These are phyloP conservation scores for Pestalotiopsis fici DNA, from an alignment of 2,329 filamentous ascomycete species.

Conservation along the genomic window DNA sequence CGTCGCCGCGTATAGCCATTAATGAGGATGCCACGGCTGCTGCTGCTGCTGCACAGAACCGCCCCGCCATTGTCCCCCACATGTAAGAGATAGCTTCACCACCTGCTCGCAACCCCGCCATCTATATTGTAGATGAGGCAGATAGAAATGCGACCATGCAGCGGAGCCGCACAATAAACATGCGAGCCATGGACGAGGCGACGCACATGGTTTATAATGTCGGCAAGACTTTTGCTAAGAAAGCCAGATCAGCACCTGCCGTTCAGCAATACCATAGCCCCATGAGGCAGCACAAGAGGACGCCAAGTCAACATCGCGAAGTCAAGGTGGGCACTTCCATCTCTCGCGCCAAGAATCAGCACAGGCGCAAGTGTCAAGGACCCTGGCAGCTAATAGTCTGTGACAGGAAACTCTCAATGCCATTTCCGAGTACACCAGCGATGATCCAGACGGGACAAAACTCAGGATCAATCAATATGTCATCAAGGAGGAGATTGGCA, in stretches of 20 bases:
- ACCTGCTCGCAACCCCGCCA: slow-evolving; percentile 12
- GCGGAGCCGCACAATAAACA: not conserved
- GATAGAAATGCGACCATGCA: not conserved
- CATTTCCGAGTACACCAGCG: slow-evolving; percentile 81
- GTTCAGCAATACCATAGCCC: slow-evolving; percentile 49
- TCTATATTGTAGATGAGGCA: not conserved
- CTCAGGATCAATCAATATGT: slow-evolving; percentile 94
- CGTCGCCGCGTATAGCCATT: slow-evolving; percentile 40
- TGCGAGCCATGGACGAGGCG: not conserved
- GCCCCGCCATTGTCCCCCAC: slow-evolving; percentile 36
- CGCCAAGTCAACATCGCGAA: slow-evolving; percentile 58
- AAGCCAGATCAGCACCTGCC: slow-evolving; percentile 44
- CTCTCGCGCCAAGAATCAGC: not conserved
- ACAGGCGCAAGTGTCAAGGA: not conserved
- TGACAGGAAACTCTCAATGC: slow-evolving; percentile 87
- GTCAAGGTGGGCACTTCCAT: slow-evolving; percentile 48
- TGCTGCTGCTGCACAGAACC: slow-evolving; percentile 26
- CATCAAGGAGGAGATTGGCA: slow-evolving; percentile 93
- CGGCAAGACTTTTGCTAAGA: slow-evolving; percentile 5
- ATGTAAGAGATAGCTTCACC: slow-evolving; percentile 36
- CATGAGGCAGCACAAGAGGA: slow-evolving; percentile 58
- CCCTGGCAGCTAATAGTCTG: slow-evolving; percentile 2
- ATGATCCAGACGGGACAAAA: slow-evolving; percentile 80
- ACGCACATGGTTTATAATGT: not conserved
- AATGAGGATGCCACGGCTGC: slow-evolving; percentile 31